Evolutionary conservation across 768 basidiomycete genomes (phyloP), one percentile per base, ranked within the genome.

Genomic region (Pholiota molesta): DNA sequence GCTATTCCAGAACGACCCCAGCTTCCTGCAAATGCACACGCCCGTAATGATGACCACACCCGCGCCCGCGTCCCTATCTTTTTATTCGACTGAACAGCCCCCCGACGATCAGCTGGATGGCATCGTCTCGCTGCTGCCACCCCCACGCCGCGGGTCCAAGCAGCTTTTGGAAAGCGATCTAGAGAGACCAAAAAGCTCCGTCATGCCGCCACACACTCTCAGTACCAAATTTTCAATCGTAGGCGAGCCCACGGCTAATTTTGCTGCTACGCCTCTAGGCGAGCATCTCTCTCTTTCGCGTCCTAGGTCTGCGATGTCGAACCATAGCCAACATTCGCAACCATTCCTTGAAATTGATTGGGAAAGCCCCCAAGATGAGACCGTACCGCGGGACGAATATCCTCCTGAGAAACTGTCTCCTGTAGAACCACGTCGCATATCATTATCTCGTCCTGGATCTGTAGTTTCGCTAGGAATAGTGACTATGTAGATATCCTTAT

Each of bases 81-180:
- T 29, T 14, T 40, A 42, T 23, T 49, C 65, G 23, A 56, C 52
- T 19, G 37, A 37, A 5, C 55, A 55, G 9, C 40, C 58, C 4
- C 60, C 63, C 13, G 66, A 66, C 28, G 68, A 72, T 54, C 67
- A 74, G 52, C 44, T 65, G 10, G 66, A 65, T 1, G 77, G 75
- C 62, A 63, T 76, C 64, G 73, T 72, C 3, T 57, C 88, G 10
- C 74, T 90, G 31, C 84, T 86, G 6, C 88, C 88, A 5, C 87
- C 88, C 0, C 89, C 88, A 26, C 83, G 89, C 40, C 81, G 84
- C 31, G 79, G 81, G 40, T 88, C 86, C 23, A 83, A 79, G 62
- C 80, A 83, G 59, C 73, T 83, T 26, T 60, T 75, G 14, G 78
- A 78, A 37, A 68, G 69, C 35, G 77, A 78, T 39, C 54, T 65